Percentiles rank a stretch among this genome's conserved stretches.
These are phyloP conservation scores for Botrytis cinerea DNA, from an alignment of 2,329 filamentous ascomycete genomes.

Conservation along the genomic window DNA sequence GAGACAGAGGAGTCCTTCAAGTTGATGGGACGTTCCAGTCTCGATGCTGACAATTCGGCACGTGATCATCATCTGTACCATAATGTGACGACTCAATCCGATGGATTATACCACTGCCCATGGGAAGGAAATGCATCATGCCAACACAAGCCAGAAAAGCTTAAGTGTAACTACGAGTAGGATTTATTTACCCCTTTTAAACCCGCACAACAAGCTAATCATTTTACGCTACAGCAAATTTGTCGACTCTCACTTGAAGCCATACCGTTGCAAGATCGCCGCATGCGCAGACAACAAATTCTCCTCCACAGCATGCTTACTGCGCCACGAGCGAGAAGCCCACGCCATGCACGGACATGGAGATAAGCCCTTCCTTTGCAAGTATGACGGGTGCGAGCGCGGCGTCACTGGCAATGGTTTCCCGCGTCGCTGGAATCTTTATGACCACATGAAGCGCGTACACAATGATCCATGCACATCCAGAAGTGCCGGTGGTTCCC, in stretches of 20 bases:
- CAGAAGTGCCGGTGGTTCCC: conserved; percentile 31
- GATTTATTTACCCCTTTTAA: conserved; percentile 41
- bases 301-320: conserved; percentile 91
- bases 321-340: conserved; percentile 92
- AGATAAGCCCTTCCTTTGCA: conserved; percentile 87
- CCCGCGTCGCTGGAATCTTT: conserved; percentile 91
- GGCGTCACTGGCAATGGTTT: conserved; percentile 83
- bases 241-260: conserved; percentile 93
- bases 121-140: conserved; percentile 73
- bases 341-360: conserved; percentile 95
- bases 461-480: conserved; percentile 56
- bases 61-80: conserved; percentile 72
- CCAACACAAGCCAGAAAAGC: conserved; percentile 89
- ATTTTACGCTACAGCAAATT: conserved; percentile 70
- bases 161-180: conserved; percentile 99
- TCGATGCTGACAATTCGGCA: conserved; percentile 46
- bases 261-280: conserved; percentile 88
- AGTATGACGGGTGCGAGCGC: conserved; percentile 84
- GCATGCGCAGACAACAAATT: conserved; percentile 85
- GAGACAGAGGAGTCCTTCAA: conserved; percentile 40
- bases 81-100: conserved; percentile 58
- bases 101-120: conserved; percentile 93
- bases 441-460: conserved; percentile 96
- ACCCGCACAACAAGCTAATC: conserved; percentile 33
- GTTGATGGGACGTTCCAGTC: conserved; percentile 37